A percentile compares a stretch with the other conserved stretches of the same genome.
phyloP scores from a whole-genome alignment of 805 yeast genomes.

The Suhomyces emberorum region DNA sequence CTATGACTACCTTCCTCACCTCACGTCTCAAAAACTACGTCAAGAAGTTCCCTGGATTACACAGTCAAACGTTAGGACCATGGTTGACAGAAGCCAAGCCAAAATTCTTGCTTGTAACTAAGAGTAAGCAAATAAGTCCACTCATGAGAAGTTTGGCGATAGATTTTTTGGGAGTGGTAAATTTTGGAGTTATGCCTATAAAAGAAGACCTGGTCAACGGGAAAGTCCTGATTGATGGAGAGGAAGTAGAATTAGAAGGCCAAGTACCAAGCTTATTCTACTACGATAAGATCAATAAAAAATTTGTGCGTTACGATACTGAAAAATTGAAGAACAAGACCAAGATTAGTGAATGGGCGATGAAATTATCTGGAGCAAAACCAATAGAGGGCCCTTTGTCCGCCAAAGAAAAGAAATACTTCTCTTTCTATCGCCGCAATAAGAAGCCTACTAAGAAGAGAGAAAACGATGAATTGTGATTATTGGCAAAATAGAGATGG shows the following conservation, averaged over 20 bases:
- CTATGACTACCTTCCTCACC: slow-evolving; percentile 52
- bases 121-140: slow-evolving; percentile 48
- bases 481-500: no score
- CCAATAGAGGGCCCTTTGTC: slow-evolving; percentile 40
- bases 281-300: slow-evolving; percentile 16
- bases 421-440: slow-evolving; percentile 29
- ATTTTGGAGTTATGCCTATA: slow-evolving; percentile 44
- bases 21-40: slow-evolving; percentile 66
- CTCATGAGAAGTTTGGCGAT: slow-evolving; percentile 64
- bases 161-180: slow-evolving; percentile 55
- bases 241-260: slow-evolving; percentile 14
- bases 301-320: slow-evolving; percentile 20
- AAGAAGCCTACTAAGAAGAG: slow-evolving; percentile 14
- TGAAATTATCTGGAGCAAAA: slow-evolving; percentile 17
- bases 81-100: slow-evolving; percentile 32
- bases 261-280: slow-evolving; percentile 28
- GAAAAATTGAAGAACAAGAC: slow-evolving; percentile 27
- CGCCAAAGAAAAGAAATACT: slow-evolving; percentile 27
- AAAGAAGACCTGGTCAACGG: slow-evolving; percentile 18
- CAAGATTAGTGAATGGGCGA: slow-evolving; percentile 32
- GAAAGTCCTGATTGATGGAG: slow-evolving; percentile 17
- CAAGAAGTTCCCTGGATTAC: slow-evolving; percentile 41
- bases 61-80: slow-evolving; percentile 17
- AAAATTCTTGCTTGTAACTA: slow-evolving; percentile 53
- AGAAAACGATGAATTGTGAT: slow-evolving; percentile 27